phyloP scores from a whole-genome alignment of 495 filamentous ascomycete species.

The Trichoderma reesei region DNA sequence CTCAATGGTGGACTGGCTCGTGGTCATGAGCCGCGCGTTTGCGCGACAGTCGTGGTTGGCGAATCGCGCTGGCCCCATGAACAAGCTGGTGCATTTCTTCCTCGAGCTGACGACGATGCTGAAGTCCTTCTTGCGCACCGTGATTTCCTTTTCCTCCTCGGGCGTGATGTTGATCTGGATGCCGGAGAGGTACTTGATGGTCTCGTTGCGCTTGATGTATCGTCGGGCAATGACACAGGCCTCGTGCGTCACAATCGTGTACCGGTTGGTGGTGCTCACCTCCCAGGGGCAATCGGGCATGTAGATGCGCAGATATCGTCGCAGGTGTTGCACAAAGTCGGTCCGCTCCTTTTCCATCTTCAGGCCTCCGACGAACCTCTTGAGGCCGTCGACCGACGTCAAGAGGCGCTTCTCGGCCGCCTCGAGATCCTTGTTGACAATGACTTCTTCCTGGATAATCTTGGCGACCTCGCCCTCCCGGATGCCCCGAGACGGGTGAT shows the following conservation, averaged over 20 bases:
- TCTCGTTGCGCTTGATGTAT: constrained; percentile 67
- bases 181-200: constrained; percentile 81
- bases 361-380: constrained; percentile 54
- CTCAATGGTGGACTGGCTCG: constrained; percentile 75
- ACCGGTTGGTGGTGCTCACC: constrained; percentile 87
- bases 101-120: constrained; percentile 90
- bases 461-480: constrained; percentile 68
- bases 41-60: constrained; percentile 96
- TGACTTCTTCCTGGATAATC: constrained; percentile 66
- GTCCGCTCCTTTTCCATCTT: constrained; percentile 71
- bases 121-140: constrained; percentile 76
- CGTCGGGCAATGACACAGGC: constrained; percentile 78
- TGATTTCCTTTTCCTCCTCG: constrained; percentile 76
- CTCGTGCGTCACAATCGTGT: constrained; percentile 82
- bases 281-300: constrained; percentile 89
- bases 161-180: constrained; percentile 83
- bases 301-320: constrained; percentile 89
- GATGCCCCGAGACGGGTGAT: constrained; percentile 71
- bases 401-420: constrained; percentile 64
- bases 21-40: constrained; percentile 77
- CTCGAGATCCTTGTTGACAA: constrained; percentile 60
- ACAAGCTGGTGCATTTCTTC: constrained; percentile 76
- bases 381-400: constrained; percentile 54
- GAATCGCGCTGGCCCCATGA: constrained; percentile 90
- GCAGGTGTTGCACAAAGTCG: constrained; percentile 77